Conservation (phyloP, 805 yeast species). For the Komagataella ulmi region DNA sequence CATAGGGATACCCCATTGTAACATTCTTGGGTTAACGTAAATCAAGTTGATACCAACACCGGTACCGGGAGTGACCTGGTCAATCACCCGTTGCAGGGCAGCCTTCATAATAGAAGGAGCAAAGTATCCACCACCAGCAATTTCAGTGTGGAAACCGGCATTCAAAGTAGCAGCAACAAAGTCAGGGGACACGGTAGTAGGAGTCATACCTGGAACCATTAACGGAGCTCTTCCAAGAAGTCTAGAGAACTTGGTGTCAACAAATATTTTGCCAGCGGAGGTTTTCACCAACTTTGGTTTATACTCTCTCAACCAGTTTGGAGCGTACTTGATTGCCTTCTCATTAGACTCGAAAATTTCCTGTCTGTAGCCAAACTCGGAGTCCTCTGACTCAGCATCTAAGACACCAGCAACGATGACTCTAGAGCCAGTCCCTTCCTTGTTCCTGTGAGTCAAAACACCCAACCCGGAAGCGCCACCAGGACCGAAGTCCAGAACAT, state of each 20-base stretch:
- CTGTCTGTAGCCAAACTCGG: conserved; percentile 91
- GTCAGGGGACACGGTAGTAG: conserved; percentile 89
- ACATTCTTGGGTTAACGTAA: conserved; percentile 93
- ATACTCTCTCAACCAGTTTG: conserved; percentile 83
- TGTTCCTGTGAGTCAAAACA: conserved; percentile 89
- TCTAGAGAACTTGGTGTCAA: conserved; percentile 89
- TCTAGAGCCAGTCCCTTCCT: conserved; percentile 97
- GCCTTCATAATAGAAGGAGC: conserved; percentile 51
- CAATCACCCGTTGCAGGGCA: conserved; percentile 67
- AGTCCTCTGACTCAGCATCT: conserved; percentile 51
- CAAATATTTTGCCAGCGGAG: conserved; percentile 58
- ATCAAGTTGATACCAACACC: conserved; percentile 88
- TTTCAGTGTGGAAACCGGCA: conserved; percentile 94
- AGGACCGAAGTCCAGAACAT: conserved; percentile 94
- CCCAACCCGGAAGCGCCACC: conserved; percentile 98
- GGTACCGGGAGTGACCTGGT: conserved; percentile 64
- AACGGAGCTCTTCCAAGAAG: conserved; percentile 90
- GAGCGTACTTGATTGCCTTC: conserved; percentile 61
- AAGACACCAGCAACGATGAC: conserved; percentile 87
- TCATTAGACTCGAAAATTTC: conserved; percentile 72
- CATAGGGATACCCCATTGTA: conserved; percentile 98
- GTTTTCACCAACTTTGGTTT: conserved; percentile 79
- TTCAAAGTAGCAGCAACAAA: conserved; percentile 89
- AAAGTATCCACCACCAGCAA: conserved; percentile 99
- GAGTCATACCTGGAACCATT: conserved; percentile 99